phyloP scores from a whole-genome alignment of 1,139 yeast genomes.

The Entelexis sorbosivorans region DNA sequence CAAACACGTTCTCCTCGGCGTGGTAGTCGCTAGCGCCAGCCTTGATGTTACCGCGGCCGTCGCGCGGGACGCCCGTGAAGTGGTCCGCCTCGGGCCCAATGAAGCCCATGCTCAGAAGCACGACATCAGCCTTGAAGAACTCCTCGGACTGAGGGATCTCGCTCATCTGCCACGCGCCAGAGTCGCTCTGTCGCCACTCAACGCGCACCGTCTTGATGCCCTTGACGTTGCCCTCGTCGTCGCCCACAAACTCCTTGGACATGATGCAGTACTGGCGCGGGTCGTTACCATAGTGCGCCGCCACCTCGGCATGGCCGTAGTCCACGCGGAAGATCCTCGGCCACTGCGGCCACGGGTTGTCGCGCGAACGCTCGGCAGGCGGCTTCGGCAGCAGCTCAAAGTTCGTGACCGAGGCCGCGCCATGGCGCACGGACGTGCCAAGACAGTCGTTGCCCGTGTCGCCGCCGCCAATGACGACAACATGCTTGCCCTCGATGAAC shows the following conservation, averaged over 20 bases:
- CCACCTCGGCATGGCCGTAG: conserved; percentile 93
- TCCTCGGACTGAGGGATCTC: conserved; percentile 94
- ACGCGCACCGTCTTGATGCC: conserved; percentile 91
- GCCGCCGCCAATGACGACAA: conserved; percentile 98
- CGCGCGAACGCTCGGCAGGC: conserved; percentile 73
- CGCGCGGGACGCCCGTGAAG: conserved; percentile 51
- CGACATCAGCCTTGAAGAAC: conserved; percentile 88
- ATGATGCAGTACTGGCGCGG: conserved; percentile 95
- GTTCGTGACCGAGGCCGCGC: conserved; percentile 90
- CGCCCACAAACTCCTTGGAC: conserved; percentile 90
- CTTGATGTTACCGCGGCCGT: conserved; percentile 76
- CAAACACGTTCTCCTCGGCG: conserved; percentile 62
- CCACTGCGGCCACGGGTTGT: conserved; percentile 99
- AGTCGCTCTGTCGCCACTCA: conserved; percentile 92
- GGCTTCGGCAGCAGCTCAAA: conserved; percentile 93
- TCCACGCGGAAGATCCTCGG: conserved; percentile 96
- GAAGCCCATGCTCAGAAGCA: conserved; percentile 91
- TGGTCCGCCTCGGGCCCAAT: conserved; percentile 89
- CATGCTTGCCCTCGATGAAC: conserved; percentile 72
- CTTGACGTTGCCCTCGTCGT: conserved; percentile 85
- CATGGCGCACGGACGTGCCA: conserved; percentile 96
- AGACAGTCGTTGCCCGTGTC: conserved; percentile 99
- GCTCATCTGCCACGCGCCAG: conserved; percentile 98
- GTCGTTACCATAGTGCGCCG: conserved; percentile 89
- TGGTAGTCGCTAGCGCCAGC: conserved; percentile 43